phyloP scores from a whole-genome alignment of 805 yeast species.

The Kuraishia ogatae region DNA sequence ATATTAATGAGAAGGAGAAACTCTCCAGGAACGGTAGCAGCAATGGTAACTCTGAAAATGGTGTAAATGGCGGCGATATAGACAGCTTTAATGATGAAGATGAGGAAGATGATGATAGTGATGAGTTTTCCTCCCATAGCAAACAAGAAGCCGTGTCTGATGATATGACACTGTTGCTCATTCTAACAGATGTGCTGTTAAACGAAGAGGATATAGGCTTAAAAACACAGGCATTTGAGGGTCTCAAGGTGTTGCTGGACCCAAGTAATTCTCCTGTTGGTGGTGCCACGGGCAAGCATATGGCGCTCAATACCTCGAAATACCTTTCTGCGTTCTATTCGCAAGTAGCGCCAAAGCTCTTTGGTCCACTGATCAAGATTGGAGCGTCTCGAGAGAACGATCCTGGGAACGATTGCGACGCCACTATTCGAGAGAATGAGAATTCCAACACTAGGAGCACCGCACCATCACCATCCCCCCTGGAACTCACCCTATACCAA shows the following conservation, averaged over 20 bases:
- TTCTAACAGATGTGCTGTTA: slow-evolving; percentile 50
- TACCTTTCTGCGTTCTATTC: slow-evolving; percentile 56
- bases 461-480: slow-evolving; percentile 2
- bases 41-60: neutral
- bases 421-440: neutral
- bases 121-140: neutral
- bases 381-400: neutral
- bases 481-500: slow-evolving; percentile 25
- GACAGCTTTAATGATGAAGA: slow-evolving; percentile 8
- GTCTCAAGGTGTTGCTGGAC: slow-evolving; percentile 65
- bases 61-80: neutral
- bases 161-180: slow-evolving; percentile 50
- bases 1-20: neutral
- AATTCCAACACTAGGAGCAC: neutral
- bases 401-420: neutral
- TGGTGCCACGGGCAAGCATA: slow-evolving; percentile 1
- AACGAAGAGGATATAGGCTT: slow-evolving; percentile 63
- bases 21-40: neutral
- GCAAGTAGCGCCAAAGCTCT: slow-evolving; percentile 25
- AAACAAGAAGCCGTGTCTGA: slow-evolving; percentile 24
- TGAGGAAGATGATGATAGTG: slow-evolving; percentile 3
- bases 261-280: slow-evolving; percentile 23
- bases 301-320: slow-evolving; percentile 1
- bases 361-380: slow-evolving; percentile 17
- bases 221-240: slow-evolving; percentile 78